phyloP scores from a whole-genome alignment of 2,329 filamentous ascomycete species.

The Arthrobotrys sinensis region DNA sequence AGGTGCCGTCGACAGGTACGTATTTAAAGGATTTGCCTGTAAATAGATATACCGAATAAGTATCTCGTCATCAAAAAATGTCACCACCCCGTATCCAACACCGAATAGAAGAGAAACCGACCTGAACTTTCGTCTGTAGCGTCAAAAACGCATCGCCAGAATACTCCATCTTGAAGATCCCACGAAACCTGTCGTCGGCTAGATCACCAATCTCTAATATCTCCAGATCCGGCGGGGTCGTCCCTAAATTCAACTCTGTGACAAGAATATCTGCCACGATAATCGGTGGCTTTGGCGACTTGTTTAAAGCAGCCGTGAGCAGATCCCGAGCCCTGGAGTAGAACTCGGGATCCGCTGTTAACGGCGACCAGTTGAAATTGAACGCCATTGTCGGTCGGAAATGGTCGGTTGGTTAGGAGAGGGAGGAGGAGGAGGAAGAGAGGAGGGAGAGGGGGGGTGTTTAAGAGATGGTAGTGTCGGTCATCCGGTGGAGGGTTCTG shows the following conservation, averaged over 20 bases:
- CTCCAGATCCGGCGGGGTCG: conserved; percentile 92
- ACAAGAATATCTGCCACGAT: conserved; percentile 99
- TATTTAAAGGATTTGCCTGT: conserved; percentile 94
- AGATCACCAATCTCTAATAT: conserved; percentile 98
- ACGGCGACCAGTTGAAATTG: conserved; percentile 99
- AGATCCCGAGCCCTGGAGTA: conserved; percentile 93
- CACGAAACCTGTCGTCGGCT: conserved; percentile 94
- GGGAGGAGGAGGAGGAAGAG: conserved; percentile 6
- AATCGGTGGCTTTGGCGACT: conserved; percentile 96
- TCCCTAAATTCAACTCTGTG: conserved; percentile 96
- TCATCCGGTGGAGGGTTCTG: conserved; percentile 43
- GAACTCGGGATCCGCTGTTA: conserved; percentile 93
- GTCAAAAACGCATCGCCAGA: conserved; percentile 95
- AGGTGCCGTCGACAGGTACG: conserved; percentile 91
- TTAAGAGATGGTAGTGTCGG: conserved; percentile 47
- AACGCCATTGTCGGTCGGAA: conserved; percentile 81
- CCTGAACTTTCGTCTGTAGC: conserved; percentile 93
- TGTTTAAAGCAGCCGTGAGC: conserved; percentile 94
- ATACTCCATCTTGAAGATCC: conserved; percentile 99
- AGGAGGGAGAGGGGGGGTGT: conserved; percentile 6
- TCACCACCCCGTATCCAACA: background rate
- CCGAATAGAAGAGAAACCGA: conserved; percentile 65
- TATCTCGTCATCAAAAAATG: background rate
- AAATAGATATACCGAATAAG: conserved; percentile 8
- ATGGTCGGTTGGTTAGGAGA: conserved; percentile 4